A percentile compares a stretch with the other conserved stretches of the same genome.
Evolutionary conservation across 108 stramenopile species (phyloP).

Genomic region (Discostella pseudostelligera): DNA sequence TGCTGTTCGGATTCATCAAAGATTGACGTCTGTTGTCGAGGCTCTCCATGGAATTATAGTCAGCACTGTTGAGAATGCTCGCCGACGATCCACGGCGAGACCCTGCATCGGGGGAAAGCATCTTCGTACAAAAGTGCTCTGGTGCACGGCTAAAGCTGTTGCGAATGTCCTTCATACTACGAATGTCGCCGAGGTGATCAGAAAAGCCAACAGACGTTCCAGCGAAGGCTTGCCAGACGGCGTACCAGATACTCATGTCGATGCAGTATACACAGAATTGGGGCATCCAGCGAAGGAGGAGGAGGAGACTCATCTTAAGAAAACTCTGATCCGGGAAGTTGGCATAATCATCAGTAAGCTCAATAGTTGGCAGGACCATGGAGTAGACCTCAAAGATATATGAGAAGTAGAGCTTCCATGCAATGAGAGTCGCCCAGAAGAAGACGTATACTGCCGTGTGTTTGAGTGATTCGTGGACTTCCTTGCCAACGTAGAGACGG

Average conservation of each 20-base stretch:
- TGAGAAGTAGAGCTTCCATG: constrained; percentile 94
- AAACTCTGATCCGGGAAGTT: constrained; percentile 93
- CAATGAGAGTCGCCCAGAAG: constrained; percentile 89
- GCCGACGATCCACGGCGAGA: constrained; percentile 84
- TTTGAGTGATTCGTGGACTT: constrained; percentile 84
- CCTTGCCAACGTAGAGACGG: constrained; percentile 91
- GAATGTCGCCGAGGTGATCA: constrained; percentile 90
- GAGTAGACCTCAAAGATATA: constrained; percentile 93
- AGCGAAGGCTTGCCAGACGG: constrained; percentile 93
- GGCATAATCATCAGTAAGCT: constrained; percentile 94
- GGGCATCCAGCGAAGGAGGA: constrained; percentile 90
- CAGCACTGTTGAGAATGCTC: constrained; percentile 57
- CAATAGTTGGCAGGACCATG: constrained; percentile 90
- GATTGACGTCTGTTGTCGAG: constrained; percentile 38
- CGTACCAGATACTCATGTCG: constrained; percentile 97
- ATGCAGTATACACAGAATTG: constrained; percentile 95
- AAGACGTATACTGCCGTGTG: constrained; percentile 78
- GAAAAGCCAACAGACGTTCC: constrained; percentile 92
- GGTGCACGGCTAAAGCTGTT: constrained; percentile 86
- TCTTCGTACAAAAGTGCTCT: constrained; percentile 86
- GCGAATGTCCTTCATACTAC: constrained; percentile 85
- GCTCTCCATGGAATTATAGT: constrained; percentile 39
- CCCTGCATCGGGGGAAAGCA: constrained; percentile 89
- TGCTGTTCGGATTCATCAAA: constrained; percentile 45
- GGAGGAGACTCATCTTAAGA: constrained; percentile 70